These are phyloP conservation scores for Talaromyces funiculosus DNA, from an alignment of 2,329 filamentous ascomycete species.

Conservation along the genomic window DNA sequence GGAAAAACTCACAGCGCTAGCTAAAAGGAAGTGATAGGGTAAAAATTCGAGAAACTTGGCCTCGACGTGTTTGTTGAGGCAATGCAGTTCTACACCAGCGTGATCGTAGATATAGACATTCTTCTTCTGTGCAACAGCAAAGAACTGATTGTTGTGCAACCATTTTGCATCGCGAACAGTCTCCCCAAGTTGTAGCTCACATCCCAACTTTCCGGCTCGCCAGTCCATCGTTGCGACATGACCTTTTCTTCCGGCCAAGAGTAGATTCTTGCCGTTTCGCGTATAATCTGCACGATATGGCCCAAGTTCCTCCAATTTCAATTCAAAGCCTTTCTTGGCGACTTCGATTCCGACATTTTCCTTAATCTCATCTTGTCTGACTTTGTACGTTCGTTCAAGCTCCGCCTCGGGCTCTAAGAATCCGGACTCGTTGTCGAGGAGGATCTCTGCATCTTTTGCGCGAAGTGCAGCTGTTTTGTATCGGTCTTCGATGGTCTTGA, in stretches of 20 bases:
- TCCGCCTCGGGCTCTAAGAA: conserved; percentile 85
- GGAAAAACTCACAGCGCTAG: conserved; percentile 62
- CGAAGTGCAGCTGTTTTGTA: conserved; percentile 74
- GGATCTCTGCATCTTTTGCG: conserved; percentile 91
- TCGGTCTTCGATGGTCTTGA: conserved; percentile 73
- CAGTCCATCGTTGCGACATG: conserved; percentile 97
- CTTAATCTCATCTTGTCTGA: conserved; percentile 80
- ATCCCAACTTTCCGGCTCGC: conserved; percentile 83
- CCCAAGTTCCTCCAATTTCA: conserved; percentile 74
- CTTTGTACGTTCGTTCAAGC: conserved; percentile 86
- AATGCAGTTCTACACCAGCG: conserved; percentile 86
- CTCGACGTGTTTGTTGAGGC: conserved; percentile 82
- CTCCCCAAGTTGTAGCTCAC: conserved; percentile 85
- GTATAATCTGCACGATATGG: conserved; percentile 89
- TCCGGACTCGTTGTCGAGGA: conserved; percentile 78
- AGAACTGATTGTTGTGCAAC: conserved; percentile 89
- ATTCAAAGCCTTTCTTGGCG: conserved; percentile 86
- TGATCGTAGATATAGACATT: conserved; percentile 95
- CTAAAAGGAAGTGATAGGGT: conserved; percentile 90
- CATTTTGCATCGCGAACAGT: conserved; percentile 84
- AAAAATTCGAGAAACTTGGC: conserved; percentile 92
- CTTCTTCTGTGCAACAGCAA: conserved; percentile 94
- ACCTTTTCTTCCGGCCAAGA: conserved; percentile 84
- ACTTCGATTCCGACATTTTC: conserved; percentile 71
- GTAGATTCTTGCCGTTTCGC: conserved; percentile 76